phyloP scores from a whole-genome alignment of 1,139 yeast species.

The Sugiyamaella paludigena region DNA sequence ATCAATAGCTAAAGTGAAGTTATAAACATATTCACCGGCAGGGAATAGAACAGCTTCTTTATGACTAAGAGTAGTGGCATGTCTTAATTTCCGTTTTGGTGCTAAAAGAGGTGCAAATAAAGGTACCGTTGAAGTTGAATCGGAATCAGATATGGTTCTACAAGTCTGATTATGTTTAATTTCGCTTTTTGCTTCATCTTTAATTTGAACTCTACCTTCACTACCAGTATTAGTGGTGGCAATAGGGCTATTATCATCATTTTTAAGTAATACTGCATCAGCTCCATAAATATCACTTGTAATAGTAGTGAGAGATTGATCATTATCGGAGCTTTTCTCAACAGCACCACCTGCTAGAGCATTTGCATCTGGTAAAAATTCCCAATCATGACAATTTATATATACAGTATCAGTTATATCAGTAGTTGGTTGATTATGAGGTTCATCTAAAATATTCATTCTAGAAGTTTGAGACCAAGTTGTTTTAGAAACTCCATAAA shows the following conservation, averaged over 20 bases:
- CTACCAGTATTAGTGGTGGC: conserved; percentile 9
- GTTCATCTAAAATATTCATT: conserved; percentile 20
- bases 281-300: conserved; percentile 38
- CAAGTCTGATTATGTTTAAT: conserved; percentile 20
- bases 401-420: conserved; percentile 36
- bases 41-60: conserved; percentile 41
- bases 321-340: conserved; percentile 13
- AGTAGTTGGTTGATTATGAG: conserved; percentile 25
- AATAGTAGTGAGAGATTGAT: conserved; percentile 29
- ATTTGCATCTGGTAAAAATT: conserved; percentile 26
- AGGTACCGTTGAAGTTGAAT: conserved; percentile 13
- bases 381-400: conserved; percentile 39
- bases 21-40: conserved; percentile 78
- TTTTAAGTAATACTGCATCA: conserved; percentile 32
- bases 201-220: conserved; percentile 22
- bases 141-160: conserved; percentile 17
- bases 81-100: conserved; percentile 24
- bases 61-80: conserved; percentile 18
- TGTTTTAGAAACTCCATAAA: conserved; percentile 69
- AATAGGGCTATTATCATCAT: background rate
- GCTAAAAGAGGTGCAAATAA: conserved; percentile 15
- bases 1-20: conserved; percentile 69
- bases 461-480: conserved; percentile 61
- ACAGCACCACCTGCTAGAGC: background rate
- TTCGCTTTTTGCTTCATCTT: conserved; percentile 20